These are phyloP conservation scores for Cryptosporidium ubiquitum DNA, from an alignment of 169 alveolate genomes.

Conservation along the genomic window DNA sequence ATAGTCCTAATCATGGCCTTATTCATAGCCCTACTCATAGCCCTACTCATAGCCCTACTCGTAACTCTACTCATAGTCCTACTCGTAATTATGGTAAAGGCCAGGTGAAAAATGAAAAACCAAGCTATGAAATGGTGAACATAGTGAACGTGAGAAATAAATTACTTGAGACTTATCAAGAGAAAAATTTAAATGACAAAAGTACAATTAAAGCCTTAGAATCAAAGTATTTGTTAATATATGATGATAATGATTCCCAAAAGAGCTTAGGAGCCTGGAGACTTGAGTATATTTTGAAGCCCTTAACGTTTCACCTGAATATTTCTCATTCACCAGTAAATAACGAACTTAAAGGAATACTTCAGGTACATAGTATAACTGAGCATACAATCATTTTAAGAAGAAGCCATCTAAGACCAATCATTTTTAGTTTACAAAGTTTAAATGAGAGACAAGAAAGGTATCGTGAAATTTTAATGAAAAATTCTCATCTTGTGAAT, in stretches of 20 bases:
- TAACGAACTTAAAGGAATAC: constrained; percentile 46
- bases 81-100: no score
- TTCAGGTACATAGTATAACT: constrained; percentile 44
- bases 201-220: background rate
- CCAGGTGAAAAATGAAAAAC: background rate
- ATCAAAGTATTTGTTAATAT: constrained; percentile 29
- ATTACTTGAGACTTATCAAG: background rate
- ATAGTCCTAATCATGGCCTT: background rate
- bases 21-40: background rate
- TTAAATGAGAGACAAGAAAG: constrained; percentile 59
- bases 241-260: constrained; percentile 5
- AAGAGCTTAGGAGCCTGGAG: constrained; percentile 71
- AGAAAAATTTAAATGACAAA: background rate
- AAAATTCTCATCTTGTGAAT: constrained; percentile 35
- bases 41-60: background rate
- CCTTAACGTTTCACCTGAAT: constrained; percentile 47
- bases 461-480: constrained; percentile 43
- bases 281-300: constrained; percentile 50
- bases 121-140: constrained; percentile 18
- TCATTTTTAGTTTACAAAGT: constrained; percentile 43
- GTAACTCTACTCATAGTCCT: background rate
- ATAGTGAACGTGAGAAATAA: constrained; percentile 10
- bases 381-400: constrained; percentile 60
- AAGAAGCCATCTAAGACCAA: constrained; percentile 72
- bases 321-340: constrained; percentile 58